These are phyloP conservation scores for Peronosclerospora sorghi DNA, from an alignment of 352 stramenopile genomes.

Conservation along the genomic window DNA sequence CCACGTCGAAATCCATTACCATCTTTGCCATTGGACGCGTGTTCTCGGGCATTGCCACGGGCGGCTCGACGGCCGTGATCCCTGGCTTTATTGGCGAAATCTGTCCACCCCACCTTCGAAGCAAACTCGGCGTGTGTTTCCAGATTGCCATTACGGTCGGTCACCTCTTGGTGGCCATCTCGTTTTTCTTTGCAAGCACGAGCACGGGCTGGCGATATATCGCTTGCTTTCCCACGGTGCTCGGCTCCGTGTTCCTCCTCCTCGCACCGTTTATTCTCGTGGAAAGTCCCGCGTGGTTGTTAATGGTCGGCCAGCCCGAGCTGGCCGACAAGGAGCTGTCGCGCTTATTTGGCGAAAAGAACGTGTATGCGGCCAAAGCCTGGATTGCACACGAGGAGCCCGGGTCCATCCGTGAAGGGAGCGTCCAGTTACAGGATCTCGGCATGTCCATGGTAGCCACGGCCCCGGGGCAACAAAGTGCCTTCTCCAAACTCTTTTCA, in stretches of 20 bases:
- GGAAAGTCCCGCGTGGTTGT: slow-evolving; percentile 39
- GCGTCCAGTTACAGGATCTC: slow-evolving; percentile 15
- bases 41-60: slow-evolving; percentile 36
- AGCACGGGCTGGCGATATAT: slow-evolving; percentile 44
- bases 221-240: slow-evolving; percentile 26
- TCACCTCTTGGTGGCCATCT: slow-evolving; percentile 30
- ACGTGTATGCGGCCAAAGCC: slow-evolving; percentile 17
- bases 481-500: slow-evolving; percentile 8
- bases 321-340: slow-evolving; percentile 19
- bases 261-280: slow-evolving; percentile 29
- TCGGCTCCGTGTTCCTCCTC: slow-evolving; percentile 22
- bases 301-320: slow-evolving; percentile 14
- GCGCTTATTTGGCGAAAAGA: slow-evolving; percentile 21
- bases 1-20: slow-evolving; percentile 10
- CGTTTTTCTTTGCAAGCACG: slow-evolving; percentile 43
- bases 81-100: slow-evolving; percentile 41
- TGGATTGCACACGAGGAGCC: slow-evolving; percentile 32
- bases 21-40: slow-evolving; percentile 32
- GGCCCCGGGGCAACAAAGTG: slow-evolving; percentile 13
- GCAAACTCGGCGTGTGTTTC: slow-evolving; percentile 25
- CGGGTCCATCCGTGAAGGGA: slow-evolving; percentile 10
- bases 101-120: slow-evolving; percentile 26
- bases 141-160: slow-evolving; percentile 42
- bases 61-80: slow-evolving; percentile 22
- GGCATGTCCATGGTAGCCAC: slow-evolving; percentile 14